phyloP scores from a whole-genome alignment of 345 rosid species.

The Lepidium africanum region DNA sequence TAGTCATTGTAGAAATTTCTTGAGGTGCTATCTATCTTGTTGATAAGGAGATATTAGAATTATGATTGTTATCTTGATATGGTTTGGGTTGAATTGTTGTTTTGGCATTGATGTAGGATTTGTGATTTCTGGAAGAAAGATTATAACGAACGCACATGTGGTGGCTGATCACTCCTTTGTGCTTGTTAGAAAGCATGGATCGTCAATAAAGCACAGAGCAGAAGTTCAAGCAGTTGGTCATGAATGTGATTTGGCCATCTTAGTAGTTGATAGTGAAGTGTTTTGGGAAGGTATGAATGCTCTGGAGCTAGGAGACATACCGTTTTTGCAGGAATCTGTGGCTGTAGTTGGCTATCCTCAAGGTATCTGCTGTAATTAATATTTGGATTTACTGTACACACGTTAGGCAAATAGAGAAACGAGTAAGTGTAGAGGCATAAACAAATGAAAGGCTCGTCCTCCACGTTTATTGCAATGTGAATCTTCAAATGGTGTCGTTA shows the following conservation, averaged over 20 bases:
- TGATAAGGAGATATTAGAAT: background rate
- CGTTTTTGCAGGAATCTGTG: conserved; percentile 65
- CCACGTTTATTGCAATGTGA: background rate
- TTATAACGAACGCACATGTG: conserved; percentile 84
- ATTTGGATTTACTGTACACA: background rate
- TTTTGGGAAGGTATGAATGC: conserved; percentile 43
- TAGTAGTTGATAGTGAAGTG: conserved; percentile 58
- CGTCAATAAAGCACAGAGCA: conserved; percentile 62
- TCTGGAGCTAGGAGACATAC: conserved; percentile 75
- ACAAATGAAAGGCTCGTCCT: background rate
- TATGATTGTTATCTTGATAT: background rate
- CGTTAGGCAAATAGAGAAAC: background rate
- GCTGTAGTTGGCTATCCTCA: conserved; percentile 93
- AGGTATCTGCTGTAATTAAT: conserved; percentile 37
- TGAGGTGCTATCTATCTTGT: background rate
- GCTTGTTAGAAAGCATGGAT: conserved; percentile 77
- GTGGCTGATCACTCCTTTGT: conserved; percentile 85
- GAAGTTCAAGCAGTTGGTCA: conserved; percentile 69
- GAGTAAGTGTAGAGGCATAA: background rate
- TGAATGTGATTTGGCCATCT: conserved; percentile 79
- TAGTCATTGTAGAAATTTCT: background rate
- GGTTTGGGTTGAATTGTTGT: background rate
- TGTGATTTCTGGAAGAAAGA: conserved; percentile 53
- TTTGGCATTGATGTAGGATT: conserved; percentile 23
- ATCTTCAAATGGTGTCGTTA: background rate